phyloP scores from a whole-genome alignment of 1,284 basidiomycete species.

The Sparassis latifolia region DNA sequence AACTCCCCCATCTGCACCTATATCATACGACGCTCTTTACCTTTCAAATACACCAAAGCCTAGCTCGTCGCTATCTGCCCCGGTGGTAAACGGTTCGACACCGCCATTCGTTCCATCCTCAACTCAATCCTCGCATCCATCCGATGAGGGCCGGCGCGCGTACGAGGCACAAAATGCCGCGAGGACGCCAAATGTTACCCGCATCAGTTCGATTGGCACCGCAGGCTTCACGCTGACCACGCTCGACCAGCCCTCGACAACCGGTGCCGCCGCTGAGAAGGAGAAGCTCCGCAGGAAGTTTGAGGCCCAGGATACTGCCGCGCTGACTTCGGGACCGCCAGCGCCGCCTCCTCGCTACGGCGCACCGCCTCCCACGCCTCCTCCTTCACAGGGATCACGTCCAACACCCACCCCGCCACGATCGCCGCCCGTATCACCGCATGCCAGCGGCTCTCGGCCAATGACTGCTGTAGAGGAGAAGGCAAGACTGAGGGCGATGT shows the following conservation, averaged over 20 bases:
- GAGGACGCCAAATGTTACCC: neutral
- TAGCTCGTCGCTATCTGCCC: constrained; percentile 11
- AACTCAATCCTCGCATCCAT: constrained; percentile 20
- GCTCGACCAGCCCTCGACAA: constrained; percentile 3
- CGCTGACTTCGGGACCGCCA: constrained; percentile 12
- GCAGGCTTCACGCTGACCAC: neutral
- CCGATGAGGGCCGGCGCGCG: constrained; percentile 45
- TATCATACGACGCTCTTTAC: constrained; percentile 54
- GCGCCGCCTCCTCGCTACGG: constrained; percentile 22
- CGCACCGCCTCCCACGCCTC: constrained; percentile 20
- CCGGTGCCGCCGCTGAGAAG: constrained; percentile 41
- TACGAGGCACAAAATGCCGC: constrained; percentile 61
- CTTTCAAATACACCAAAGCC: constrained; percentile 23
- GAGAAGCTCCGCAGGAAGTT: constrained; percentile 42
- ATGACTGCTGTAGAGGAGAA: constrained; percentile 75
- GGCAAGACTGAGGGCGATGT: constrained; percentile 56
- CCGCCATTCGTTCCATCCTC: constrained; percentile 19
- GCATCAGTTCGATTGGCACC: too few relatives aligned
- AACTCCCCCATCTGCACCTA: constrained; percentile 20
- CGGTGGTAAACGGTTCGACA: constrained; percentile 15
- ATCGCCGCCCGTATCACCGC: constrained; percentile 26
- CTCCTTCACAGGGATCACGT: constrained; percentile 25
- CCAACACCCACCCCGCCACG: constrained; percentile 22
- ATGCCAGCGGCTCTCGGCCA: constrained; percentile 27
- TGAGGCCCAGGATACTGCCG: constrained; percentile 40